These are phyloP conservation scores for Eleusine indica DNA, from an alignment of 176 grass and related monocot genomes.

Conservation along the genomic window DNA sequence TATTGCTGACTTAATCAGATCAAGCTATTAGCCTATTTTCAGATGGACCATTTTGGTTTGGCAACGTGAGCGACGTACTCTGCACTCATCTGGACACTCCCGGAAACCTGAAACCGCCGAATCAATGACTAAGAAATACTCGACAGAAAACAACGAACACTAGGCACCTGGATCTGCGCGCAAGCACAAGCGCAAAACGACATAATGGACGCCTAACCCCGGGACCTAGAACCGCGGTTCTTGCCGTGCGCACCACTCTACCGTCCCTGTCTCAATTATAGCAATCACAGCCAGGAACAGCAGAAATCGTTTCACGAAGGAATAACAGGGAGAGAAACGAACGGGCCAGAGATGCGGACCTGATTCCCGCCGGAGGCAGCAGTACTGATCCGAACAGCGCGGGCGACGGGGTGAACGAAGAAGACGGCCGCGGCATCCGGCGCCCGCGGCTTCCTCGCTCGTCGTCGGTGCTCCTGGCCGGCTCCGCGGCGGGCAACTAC, in stretches of 20 bases:
- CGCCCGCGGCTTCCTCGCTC: not conserved
- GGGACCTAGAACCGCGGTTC: slow-evolving; percentile 8
- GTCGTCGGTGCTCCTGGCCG: not conserved
- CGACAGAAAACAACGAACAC: not conserved
- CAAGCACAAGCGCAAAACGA: not conserved
- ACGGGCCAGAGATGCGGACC: not conserved
- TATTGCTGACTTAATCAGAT: not conserved
- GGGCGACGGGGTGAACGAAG: not conserved
- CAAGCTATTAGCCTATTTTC: not conserved
- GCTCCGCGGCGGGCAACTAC: not conserved
- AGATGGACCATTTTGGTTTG: not conserved
- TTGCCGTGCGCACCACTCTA: not conserved
- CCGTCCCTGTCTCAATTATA: too few species aligned
- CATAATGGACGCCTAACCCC: not conserved
- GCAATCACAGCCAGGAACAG: not conserved
- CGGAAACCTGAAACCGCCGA: not conserved
- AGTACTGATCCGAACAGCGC: not conserved
- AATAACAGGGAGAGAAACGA: not conserved
- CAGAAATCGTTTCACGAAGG: not conserved
- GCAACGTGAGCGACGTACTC: too few species aligned
- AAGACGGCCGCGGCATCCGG: not conserved
- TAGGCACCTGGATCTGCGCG: not conserved
- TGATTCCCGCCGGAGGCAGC: not conserved
- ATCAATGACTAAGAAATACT: not conserved
- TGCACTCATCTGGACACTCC: not conserved